Conservation (phyloP, 768 basidiomycete genomes). For the Cyclocybe aegerita region DNA sequence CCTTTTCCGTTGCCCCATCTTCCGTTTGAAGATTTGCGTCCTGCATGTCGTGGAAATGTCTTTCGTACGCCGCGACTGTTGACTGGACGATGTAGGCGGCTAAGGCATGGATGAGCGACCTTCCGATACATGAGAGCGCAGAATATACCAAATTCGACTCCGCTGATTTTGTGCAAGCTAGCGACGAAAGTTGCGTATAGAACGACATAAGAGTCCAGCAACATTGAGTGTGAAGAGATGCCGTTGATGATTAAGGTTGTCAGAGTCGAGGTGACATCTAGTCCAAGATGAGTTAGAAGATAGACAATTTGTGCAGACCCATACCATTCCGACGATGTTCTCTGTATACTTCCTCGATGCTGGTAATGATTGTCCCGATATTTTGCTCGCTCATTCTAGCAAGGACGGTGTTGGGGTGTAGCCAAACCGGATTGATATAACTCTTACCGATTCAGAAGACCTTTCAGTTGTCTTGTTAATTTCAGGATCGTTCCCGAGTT, state of each 20-base stretch:
- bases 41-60: constrained; percentile 40
- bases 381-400: constrained; percentile 89
- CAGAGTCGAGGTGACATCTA: constrained; percentile 82
- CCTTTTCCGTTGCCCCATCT: constrained; percentile 25
- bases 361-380: constrained; percentile 68
- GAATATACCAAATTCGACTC: constrained; percentile 82
- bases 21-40: constrained; percentile 6
- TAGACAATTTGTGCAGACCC: constrained; percentile 42
- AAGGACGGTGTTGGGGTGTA: neutral
- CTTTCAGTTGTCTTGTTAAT: constrained; percentile 78
- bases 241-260: constrained; percentile 76
- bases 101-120: constrained; percentile 23
- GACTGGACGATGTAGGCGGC: constrained; percentile 84
- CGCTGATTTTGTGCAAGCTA: constrained; percentile 75
- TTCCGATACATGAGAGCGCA: neutral
- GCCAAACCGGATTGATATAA: neutral
- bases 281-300: neutral
- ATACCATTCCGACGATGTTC: constrained; percentile 76
- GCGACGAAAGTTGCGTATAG: constrained; percentile 86
- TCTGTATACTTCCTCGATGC: constrained; percentile 76
- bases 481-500: constrained; percentile 47
- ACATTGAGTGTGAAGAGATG: constrained; percentile 76
- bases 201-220: constrained; percentile 88
- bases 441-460: constrained; percentile 78
- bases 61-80: constrained; percentile 66